These are phyloP conservation scores for Cladochytrium replicatum DNA, from an alignment of 192 early-diverging fungal species.

Conservation along the genomic window DNA sequence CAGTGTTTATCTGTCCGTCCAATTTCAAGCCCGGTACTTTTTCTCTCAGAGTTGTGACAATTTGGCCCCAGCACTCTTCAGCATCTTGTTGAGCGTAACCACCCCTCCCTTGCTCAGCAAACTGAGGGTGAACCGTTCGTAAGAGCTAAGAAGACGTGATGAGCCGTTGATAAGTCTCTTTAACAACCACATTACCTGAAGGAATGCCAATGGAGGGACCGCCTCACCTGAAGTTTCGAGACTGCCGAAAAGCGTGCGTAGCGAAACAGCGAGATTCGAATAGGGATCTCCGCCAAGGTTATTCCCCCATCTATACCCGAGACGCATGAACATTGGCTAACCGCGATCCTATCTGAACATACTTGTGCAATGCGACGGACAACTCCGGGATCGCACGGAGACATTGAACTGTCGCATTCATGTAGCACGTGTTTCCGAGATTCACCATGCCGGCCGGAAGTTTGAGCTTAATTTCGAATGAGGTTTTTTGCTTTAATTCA, in stretches of 20 bases:
- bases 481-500: constrained; percentile 8
- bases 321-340: constrained; percentile 7
- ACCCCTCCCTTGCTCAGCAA: constrained; percentile 62
- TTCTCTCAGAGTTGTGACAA: constrained; percentile 59
- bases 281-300: constrained; percentile 38
- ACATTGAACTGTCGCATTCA: constrained; percentile 89
- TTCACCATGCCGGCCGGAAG: constrained; percentile 86
- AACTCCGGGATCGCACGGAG: constrained; percentile 82
- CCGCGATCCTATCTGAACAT: constrained; percentile 5
- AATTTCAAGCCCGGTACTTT: constrained; percentile 41
- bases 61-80: constrained; percentile 92
- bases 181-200: constrained; percentile 40
- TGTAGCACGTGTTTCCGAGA: constrained; percentile 75
- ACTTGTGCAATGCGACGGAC: constrained; percentile 47
- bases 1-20: constrained; percentile 20
- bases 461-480: constrained; percentile 64
- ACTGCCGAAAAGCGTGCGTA: constrained; percentile 65
- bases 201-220: constrained; percentile 68
- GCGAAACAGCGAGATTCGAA: constrained; percentile 54
- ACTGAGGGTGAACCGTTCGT: constrained; percentile 74
- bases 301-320: constrained; percentile 31
- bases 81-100: constrained; percentile 92
- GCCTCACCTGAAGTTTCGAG: constrained; percentile 58
- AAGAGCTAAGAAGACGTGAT: constrained; percentile 31
- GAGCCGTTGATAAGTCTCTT: background rate